A percentile compares a stretch with the other conserved stretches of the same genome.
These are phyloP conservation scores for Fusarium sp. DNA, from an alignment of 2,329 filamentous ascomycete genomes.

Conservation along the genomic window DNA sequence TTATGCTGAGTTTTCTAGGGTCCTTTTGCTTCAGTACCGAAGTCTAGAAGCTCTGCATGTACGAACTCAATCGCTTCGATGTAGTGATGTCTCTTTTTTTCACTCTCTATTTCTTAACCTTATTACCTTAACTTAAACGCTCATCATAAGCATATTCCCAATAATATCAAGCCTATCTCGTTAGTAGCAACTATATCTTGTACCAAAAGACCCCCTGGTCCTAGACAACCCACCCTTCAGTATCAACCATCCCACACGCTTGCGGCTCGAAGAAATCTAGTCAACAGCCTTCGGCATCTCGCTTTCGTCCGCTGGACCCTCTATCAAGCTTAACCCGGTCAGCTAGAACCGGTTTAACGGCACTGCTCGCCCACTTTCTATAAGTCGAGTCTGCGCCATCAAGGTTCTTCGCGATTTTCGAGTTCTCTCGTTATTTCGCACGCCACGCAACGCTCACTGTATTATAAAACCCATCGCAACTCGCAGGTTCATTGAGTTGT, in stretches of 20 bases:
- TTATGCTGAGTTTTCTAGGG: background rate
- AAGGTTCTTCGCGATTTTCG: slow-evolving; percentile 23
- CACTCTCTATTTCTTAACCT: background rate
- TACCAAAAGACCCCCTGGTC: slow-evolving; percentile 1
- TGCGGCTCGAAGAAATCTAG: slow-evolving; percentile 12
- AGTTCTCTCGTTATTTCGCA: background rate
- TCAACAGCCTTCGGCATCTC: slow-evolving; percentile 41
- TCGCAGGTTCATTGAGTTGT: slow-evolving; percentile 13
- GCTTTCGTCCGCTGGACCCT: slow-evolving; percentile 31
- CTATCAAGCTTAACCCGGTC: slow-evolving; percentile 23
- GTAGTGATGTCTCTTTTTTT: background rate
- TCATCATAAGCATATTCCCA: background rate
- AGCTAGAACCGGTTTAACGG: slow-evolving; percentile 17
- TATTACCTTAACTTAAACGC: slow-evolving; percentile 3
- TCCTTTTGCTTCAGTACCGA: background rate
- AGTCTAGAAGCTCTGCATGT: background rate
- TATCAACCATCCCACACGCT: slow-evolving; percentile 20
- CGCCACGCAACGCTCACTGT: background rate
- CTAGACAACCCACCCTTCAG: slow-evolving; percentile 15
- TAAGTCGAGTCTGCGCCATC: slow-evolving; percentile 36
- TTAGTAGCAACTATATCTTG: background rate
- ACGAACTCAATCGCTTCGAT: background rate
- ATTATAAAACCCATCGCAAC: slow-evolving; percentile 17
- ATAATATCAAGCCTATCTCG: background rate
- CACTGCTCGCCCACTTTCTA: slow-evolving; percentile 15